These are phyloP conservation scores for Pulveroboletus sp. DNA, from an alignment of 768 basidiomycete genomes.

Conservation along the genomic window DNA sequence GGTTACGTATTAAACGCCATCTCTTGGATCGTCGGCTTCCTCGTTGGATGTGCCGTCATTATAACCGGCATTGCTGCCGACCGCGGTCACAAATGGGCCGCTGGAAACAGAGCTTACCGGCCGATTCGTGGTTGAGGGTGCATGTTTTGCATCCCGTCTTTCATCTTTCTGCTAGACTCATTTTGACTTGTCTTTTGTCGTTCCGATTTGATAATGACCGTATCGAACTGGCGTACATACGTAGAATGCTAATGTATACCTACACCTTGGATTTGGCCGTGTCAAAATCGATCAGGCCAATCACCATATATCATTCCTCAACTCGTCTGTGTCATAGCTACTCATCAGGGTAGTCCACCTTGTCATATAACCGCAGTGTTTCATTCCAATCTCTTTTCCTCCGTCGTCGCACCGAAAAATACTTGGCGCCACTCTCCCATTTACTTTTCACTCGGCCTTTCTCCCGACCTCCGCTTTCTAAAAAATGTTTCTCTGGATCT, in stretches of 20 bases:
- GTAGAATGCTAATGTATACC: constrained; percentile 8
- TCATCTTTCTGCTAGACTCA: not conserved
- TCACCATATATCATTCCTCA: too few relatives aligned
- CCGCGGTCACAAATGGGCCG: constrained; percentile 62
- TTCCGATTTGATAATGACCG: not conserved
- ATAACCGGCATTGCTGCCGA: constrained; percentile 57
- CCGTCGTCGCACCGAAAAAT: constrained; percentile 76
- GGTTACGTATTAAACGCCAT: constrained; percentile 59
- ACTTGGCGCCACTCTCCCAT: constrained; percentile 72
- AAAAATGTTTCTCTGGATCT: constrained; percentile 68
- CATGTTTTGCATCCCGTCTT: not conserved
- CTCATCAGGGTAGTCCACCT: constrained; percentile 77
- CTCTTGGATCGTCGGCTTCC: constrained; percentile 58
- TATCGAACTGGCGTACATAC: not conserved
- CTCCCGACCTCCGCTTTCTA: constrained; percentile 54
- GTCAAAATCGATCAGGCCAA: not conserved
- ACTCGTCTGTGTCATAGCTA: constrained; percentile 13
- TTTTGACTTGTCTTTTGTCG: not conserved
- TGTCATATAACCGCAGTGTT: constrained; percentile 75
- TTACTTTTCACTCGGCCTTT: constrained; percentile 63
- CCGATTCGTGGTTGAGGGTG: constrained; percentile 26
- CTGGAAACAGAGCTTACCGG: constrained; percentile 67
- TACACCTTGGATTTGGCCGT: not conserved
- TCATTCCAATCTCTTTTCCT: constrained; percentile 92
- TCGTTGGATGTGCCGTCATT: constrained; percentile 53